Evolutionary conservation across 2,329 filamentous ascomycete species (phyloP), one percentile per base, ranked within the genome.

Genomic region (Stagonosporopsis cucurbitacearum): DNA sequence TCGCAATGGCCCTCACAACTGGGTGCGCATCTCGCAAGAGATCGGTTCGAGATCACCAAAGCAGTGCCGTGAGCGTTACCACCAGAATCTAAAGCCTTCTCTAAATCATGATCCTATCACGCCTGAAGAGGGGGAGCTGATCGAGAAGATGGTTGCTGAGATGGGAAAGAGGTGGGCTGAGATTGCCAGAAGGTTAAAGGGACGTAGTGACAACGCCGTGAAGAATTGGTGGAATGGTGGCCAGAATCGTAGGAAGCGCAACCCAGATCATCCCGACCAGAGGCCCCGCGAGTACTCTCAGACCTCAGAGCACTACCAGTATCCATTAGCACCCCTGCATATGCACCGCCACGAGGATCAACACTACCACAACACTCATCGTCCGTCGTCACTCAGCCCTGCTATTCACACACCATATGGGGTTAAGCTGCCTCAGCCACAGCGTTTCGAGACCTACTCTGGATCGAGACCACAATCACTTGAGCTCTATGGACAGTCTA

Each of bases 181-280:
- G 72, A 97, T 97, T 70, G 91, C 93, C 40, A 85, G 93, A 63
- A 83, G 86, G 41, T 83, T 97, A 19, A 84, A 88, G 50, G 92
- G 92, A 62, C 88, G 93, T 70, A 96, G 92, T 75, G 93, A 97
- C 80, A 97, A 97, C 70, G 90, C 91, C 25, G 91, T 97, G 61
- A 97, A 97, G 85, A 97, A 97, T 77, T 97, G 92, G 92, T 96
- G 91, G 91, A 96, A 96, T 73, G 92, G 93, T 45, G 91, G 89
- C 73, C 90, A 93, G 83, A 96, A 96, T 79, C 86, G 92, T 69
- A 84, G 89, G 68, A 78, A 79, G 69, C 77, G 80, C 58, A 75
- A 73, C 49, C 70, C 70, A 28, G 72, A 75, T n/a, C 70, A 68
- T 50, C 64, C 54, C 30, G 70, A 71, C 8, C 66, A 67, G 26